Evolutionary conservation across 1,284 basidiomycete species (phyloP), one percentile per base, ranked within the genome.

Genomic region (Puccinia horiana): DNA sequence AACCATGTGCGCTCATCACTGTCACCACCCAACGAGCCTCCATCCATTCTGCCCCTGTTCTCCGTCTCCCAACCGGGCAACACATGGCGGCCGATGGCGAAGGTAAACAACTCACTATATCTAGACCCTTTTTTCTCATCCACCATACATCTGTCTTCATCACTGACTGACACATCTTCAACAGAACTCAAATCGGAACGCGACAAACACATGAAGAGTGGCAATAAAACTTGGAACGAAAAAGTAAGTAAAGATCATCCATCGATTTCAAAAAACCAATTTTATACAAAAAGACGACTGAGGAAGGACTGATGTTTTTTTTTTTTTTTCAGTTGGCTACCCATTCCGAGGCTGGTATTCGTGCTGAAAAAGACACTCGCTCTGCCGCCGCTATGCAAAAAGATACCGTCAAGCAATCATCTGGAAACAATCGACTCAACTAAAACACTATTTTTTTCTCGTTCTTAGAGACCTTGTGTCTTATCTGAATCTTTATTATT

Each of bases 51-150:
- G 44, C 6, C 12, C 37, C 20, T 12, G 35, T 58, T 2, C 26
- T 44, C 73, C n/a, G 44, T 65, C 58, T 12, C n/a, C 75, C 75
- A 3, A 77, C 75, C 18, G 75, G 75, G 1, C 75, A 77, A 77
- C 75, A 77, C 58, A 65, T 77, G 75, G 75, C 58, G 16, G 58
- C 54, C 40, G 75, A 77, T 42, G 75, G 75, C 37, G 32, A 77
- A 37, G 75, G 75, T 65, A 42, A n/a, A n/a, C n/a, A n/a, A n/a
- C n/a, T n/a, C n/a, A n/a, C n/a, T n/a, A n/a, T n/a, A n/a, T n/a
- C n/a, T n/a, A n/a, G n/a, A n/a, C n/a, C n/a, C n/a, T 47, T 47
- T 47, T 47, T 47, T 16, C 16, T 47, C 16, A 8, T 9, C 35
- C 16, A 40, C 23, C 67, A 37, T 26, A 8, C 35, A 29, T 42